These are phyloP conservation scores for Pythium rhizo-oryzae DNA, from an alignment of 352 stramenopile species.

Conservation along the genomic window DNA sequence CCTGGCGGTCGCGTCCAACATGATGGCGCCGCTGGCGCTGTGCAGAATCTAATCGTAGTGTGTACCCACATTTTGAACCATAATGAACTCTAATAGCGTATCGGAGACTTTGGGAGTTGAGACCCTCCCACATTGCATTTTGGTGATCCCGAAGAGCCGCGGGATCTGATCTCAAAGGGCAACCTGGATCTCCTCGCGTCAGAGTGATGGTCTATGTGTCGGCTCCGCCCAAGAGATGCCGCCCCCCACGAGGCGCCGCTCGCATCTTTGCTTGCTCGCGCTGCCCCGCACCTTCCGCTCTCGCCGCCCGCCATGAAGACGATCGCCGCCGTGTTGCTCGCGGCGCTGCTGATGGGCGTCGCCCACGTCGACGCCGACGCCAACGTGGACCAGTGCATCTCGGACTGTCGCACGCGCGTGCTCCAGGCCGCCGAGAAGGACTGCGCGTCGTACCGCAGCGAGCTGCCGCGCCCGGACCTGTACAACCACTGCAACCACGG, in stretches of 20 bases:
- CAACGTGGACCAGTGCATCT: conserved; percentile 4
- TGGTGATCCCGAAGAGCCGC: background rate
- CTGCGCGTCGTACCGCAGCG: conserved; percentile 17
- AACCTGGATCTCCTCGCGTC: background rate
- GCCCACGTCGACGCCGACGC: background rate
- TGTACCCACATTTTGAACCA: background rate
- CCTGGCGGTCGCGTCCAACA: conserved; percentile 35
- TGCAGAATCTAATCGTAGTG: conserved; percentile 18
- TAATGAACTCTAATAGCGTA: background rate
- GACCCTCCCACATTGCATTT: background rate
- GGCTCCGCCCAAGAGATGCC: background rate
- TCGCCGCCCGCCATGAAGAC: conserved; percentile 4
- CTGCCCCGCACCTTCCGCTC: background rate
- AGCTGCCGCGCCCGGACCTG: conserved; percentile 29
- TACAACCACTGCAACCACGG: conserved; percentile 33
- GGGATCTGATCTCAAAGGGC: background rate
- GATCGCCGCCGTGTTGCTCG: conserved; percentile 4
- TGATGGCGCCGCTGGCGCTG: conserved; percentile 35
- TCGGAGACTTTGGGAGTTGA: background rate
- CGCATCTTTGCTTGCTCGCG: background rate
- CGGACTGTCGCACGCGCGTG: conserved; percentile 16
- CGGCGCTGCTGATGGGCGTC: conserved; percentile 8
- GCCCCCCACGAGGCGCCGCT: background rate
- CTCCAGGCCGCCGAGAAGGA: conserved; percentile 12
- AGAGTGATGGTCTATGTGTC: background rate